Evolutionary conservation across 176 grass and related monocot genomes (phyloP).

Genomic region (Microstegium vimineum): DNA sequence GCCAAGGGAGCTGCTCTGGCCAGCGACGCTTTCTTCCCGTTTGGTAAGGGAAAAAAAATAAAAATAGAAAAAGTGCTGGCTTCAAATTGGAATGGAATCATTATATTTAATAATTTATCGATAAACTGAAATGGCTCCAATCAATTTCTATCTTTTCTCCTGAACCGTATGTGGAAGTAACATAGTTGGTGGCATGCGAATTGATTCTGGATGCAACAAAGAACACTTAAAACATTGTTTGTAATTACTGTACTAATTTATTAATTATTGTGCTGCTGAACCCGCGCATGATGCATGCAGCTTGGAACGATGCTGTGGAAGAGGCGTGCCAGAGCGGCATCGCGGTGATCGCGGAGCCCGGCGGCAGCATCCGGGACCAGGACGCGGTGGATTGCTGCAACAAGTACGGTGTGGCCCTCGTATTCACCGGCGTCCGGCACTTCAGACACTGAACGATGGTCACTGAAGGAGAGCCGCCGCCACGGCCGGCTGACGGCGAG

Average conservation of each 20-base stretch:
- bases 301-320: constrained; percentile 99
- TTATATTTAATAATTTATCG: too few species aligned
- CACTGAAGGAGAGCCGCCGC: too few species aligned
- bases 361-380: constrained; percentile 72
- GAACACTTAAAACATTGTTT: background rate
- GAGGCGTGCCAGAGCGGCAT: constrained; percentile 76
- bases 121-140: too few species aligned
- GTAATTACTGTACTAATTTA: background rate
- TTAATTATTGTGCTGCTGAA: background rate
- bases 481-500: too few species aligned
- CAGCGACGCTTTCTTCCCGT: constrained; percentile 95
- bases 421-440: constrained; percentile 86
- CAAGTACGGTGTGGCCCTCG: constrained; percentile 79
- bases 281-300: background rate
- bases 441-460: constrained; percentile 55
- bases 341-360: constrained; percentile 60
- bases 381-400: constrained; percentile 89
- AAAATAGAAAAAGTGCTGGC: background rate
- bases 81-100: background rate
- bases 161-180: too few species aligned
- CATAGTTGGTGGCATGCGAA: too few species aligned
- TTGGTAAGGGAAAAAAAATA: constrained; percentile 38
- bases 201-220: background rate
- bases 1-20: constrained; percentile 83
- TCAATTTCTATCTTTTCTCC: too few species aligned